Evolutionary conservation across 2,329 filamentous ascomycete species (phyloP).

Genomic region (Aureobasidium sp.): DNA sequence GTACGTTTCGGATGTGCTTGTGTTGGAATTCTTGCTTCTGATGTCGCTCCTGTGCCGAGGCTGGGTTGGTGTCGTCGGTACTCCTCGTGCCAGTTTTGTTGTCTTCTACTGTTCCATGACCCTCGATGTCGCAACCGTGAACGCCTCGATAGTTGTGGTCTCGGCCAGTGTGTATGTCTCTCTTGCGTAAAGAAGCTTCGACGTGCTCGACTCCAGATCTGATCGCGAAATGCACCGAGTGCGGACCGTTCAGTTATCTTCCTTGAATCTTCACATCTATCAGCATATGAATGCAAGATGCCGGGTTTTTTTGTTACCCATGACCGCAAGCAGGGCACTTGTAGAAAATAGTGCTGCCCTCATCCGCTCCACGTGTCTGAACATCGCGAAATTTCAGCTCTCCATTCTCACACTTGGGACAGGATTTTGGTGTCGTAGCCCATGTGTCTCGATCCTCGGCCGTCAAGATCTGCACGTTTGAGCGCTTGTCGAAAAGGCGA

Average conservation of each 20-base stretch:
- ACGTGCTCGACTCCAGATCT: no score
- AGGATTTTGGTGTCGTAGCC: conserved; percentile 59
- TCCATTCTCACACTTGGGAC: conserved; percentile 69
- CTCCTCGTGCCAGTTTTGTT: no score
- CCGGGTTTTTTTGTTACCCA: conserved; percentile 45
- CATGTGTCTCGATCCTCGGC: conserved; percentile 65
- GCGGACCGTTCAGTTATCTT: conserved; percentile 46
- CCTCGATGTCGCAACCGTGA: no score
- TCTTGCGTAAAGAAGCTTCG: no score
- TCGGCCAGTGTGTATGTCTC: no score
- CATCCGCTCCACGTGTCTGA: conserved; percentile 85
- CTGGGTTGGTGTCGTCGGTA: no score
- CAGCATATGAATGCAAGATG: not conserved
- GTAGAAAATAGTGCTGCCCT: conserved; percentile 90
- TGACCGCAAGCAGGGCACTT: conserved; percentile 71
- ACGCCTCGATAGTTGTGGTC: no score
- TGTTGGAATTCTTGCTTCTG: no score
- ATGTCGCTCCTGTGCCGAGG: no score
- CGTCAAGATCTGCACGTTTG: conserved; percentile 75
- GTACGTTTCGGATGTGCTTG: no score
- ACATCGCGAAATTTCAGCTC: conserved; percentile 80
- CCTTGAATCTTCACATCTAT: conserved; percentile 27
- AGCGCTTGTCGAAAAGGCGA: conserved; percentile 72
- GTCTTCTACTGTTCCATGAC: no score
- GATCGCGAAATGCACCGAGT: no score